These are phyloP conservation scores for Thalassiosira livingstoniorum DNA, from an alignment of 352 stramenopile species.

Conservation along the genomic window DNA sequence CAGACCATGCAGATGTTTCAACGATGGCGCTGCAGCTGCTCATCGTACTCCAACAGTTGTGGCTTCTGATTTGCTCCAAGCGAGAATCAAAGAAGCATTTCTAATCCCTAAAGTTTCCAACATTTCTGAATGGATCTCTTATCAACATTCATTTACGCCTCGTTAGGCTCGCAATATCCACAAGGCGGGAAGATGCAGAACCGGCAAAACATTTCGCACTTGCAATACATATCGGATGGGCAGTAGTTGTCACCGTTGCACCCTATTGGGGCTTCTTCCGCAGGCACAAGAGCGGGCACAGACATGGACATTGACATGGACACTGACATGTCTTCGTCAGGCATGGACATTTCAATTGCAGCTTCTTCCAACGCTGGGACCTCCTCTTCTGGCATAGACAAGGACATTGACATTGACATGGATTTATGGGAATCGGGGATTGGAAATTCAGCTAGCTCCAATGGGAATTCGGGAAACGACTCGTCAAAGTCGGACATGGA, in stretches of 20 bases:
- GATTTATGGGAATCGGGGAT: neutral
- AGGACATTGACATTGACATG: neutral
- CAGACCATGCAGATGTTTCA: neutral
- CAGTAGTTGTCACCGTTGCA: conserved; percentile 18
- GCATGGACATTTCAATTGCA: neutral
- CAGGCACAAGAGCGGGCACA: neutral
- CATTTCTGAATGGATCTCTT: neutral
- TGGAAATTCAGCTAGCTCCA: no score
- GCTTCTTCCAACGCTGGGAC: conserved; percentile 3
- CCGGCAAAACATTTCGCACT: conserved; percentile 18
- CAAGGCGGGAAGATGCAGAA: conserved; percentile 25
- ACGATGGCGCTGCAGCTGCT: neutral
- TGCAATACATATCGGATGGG: conserved; percentile 9
- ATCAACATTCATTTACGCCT: neutral
- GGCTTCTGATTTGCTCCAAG: neutral
- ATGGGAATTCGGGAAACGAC: neutral
- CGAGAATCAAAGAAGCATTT: neutral
- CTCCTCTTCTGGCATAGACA: neutral
- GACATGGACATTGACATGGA: neutral
- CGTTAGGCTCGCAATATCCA: conserved; percentile 7
- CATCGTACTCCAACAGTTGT: neutral
- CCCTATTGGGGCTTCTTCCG: neutral
- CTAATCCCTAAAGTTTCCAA: neutral
- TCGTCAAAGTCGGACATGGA: conserved; percentile 17
- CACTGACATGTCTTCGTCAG: neutral